phyloP scores from a whole-genome alignment of 352 stramenopile genomes.

The Phytopythium boreale region DNA sequence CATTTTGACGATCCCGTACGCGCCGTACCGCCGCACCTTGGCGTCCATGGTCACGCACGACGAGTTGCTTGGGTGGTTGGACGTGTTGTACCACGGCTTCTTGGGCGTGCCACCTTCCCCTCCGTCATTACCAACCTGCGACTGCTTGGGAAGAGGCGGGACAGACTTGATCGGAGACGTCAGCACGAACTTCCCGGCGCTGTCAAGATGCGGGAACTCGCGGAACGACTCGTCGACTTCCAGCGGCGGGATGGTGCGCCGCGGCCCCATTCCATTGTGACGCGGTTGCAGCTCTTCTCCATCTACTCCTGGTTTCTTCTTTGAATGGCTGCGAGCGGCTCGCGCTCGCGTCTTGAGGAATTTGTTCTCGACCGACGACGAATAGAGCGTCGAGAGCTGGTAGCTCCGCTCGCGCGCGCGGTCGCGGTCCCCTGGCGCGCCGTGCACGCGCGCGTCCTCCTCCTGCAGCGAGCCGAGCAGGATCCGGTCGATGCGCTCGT shows the following conservation, averaged over 20 bases:
- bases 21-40: constrained; percentile 54
- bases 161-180: constrained; percentile 18
- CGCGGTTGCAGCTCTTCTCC: constrained; percentile 4
- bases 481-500: constrained; percentile 62
- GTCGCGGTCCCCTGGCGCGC: constrained; percentile 24
- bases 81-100: constrained; percentile 56
- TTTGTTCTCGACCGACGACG: constrained; percentile 37
- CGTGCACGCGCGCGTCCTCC: constrained; percentile 19
- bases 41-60: constrained; percentile 36
- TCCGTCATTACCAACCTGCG: background rate
- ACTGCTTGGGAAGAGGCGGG: background rate
- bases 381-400: constrained; percentile 49
- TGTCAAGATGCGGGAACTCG: constrained; percentile 6
- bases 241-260: background rate
- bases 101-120: constrained; percentile 9
- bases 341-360: constrained; percentile 27
- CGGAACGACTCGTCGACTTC: constrained; percentile 12
- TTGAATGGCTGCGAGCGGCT: constrained; percentile 15
- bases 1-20: constrained; percentile 40
- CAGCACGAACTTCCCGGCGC: background rate
- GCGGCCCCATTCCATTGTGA: background rate
- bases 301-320: constrained; percentile 4
- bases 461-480: constrained; percentile 37
- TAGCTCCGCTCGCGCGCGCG: constrained; percentile 29
- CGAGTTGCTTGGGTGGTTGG: constrained; percentile 27